These are phyloP conservation scores for Globisporangium parvum DNA, from an alignment of 352 stramenopile genomes.

Conservation along the genomic window DNA sequence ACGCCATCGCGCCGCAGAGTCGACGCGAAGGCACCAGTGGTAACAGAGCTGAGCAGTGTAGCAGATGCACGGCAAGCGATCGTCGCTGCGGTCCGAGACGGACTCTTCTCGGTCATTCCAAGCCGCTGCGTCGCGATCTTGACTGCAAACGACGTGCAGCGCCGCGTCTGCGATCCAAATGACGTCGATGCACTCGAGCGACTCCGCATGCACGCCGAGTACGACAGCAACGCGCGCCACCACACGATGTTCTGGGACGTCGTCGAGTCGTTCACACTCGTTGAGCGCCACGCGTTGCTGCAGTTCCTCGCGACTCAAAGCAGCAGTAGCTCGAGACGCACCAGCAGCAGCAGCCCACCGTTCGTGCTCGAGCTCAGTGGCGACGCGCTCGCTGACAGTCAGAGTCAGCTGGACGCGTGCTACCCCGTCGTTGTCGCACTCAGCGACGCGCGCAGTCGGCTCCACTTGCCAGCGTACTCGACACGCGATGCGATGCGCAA, in stretches of 20 bases:
- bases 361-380: conserved; percentile 44
- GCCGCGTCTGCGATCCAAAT: conserved; percentile 28
- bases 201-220: conserved; percentile 28
- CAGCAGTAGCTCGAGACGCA: conserved; percentile 4
- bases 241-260: conserved; percentile 50
- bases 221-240: conserved; percentile 13
- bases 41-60: neutral
- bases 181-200: conserved; percentile 15
- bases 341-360: neutral
- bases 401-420: conserved; percentile 45
- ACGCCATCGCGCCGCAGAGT: neutral
- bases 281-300: conserved; percentile 35
- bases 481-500: conserved; percentile 33
- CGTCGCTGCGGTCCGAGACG: conserved; percentile 43
- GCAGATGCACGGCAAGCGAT: conserved; percentile 7
- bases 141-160: conserved; percentile 25
- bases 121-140: conserved; percentile 38
- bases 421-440: conserved; percentile 47
- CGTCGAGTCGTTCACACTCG: conserved; percentile 29
- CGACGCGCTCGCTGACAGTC: conserved; percentile 31
- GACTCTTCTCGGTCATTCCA: conserved; percentile 46
- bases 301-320: conserved; percentile 42
- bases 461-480: conserved; percentile 65
- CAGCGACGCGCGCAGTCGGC: conserved; percentile 18
- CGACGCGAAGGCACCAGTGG: neutral